Evolutionary conservation across 2,329 filamentous ascomycete species (phyloP).

Genomic region (Sporothrix protearum): DNA sequence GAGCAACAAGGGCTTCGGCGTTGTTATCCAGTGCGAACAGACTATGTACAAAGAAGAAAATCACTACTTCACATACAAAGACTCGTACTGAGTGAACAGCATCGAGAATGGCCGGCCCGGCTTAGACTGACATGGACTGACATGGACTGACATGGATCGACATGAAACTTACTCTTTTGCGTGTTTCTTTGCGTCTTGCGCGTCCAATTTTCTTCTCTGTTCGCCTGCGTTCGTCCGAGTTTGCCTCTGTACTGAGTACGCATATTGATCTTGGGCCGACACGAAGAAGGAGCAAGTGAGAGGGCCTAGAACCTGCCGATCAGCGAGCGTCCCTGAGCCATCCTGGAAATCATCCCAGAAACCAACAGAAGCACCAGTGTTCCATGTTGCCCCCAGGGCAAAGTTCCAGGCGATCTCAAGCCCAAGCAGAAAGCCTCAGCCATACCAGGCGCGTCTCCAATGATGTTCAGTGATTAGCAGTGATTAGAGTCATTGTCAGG

Average conservation of each 20-base stretch:
- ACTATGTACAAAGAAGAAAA: too few species aligned
- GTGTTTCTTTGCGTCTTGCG: not conserved
- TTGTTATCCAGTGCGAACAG: not conserved
- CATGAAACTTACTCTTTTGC: not conserved
- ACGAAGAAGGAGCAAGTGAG: not conserved
- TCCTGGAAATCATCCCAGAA: not conserved
- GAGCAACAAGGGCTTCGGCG: not conserved
- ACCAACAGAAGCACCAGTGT: not conserved
- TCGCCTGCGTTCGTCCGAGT: not conserved
- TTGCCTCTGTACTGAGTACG: not conserved
- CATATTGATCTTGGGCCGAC: not conserved
- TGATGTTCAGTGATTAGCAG: not conserved
- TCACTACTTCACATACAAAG: too few species aligned
- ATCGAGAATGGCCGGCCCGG: not conserved
- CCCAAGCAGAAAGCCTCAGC: not conserved
- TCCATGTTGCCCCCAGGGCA: not conserved
- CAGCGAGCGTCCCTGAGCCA: not conserved
- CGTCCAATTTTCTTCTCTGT: not conserved
- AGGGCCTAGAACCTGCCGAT: conserved; percentile 10
- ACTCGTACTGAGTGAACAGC: too few species aligned
- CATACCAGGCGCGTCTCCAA: not conserved
- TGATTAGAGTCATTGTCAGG: not conserved
- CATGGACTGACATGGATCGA: not conserved
- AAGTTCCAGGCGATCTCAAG: not conserved
- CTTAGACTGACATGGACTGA: not conserved